Base-by-base conservation (phyloP, 768 basidiomycete genomes). In the Pulveroboletus sp. region DNA sequence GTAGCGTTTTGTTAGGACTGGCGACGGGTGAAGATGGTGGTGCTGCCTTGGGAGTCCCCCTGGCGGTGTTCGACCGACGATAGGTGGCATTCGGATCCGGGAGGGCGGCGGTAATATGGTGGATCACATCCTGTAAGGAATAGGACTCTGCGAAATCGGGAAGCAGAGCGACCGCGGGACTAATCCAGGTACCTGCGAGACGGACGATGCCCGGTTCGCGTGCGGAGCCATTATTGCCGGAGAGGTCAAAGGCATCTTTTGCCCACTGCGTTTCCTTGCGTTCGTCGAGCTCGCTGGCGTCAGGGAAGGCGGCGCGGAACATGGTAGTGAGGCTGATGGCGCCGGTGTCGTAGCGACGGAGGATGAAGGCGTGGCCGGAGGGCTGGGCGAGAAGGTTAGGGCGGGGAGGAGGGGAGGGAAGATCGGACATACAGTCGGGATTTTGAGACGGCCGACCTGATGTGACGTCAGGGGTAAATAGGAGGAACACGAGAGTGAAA, bases 251-350 rank as follows among this genome's bases (percentile, higher is more conserved):
- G 59, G 72, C 78, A 17, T 84, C 81, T 62, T 86, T 88, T 51
- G 93, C 85, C 89, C 90, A 95, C 37, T 80, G 76, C 37, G 87
- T 75, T 67, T 96, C 93, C 11, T 70, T 71, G 66, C 80, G 85
- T 68, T 97, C 93, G 15, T 86, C 82, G 42, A 76, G 72, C 2
- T 93, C 89, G 38, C 74, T 72, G 4, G 92, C 88, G 35, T 76
- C 80, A 9, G 93, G 93, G 68, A 92, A 97, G 0, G 92, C 92
- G 8, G 93, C 93, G 51, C 93, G 89, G 73, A 89, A 95, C 93
- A 97, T 95, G 49, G 93, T 95, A 9, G 93, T 95, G 9, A 93
- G 79, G 56, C 86, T 89, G 69, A 97, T 80, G 17, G 92, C 92
- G 51, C 89, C 85, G 3, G 93, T 95, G 70, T 97, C 94, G 59